phyloP scores from a whole-genome alignment of 2,329 filamentous ascomycete species.

The Fusarium palustre region DNA sequence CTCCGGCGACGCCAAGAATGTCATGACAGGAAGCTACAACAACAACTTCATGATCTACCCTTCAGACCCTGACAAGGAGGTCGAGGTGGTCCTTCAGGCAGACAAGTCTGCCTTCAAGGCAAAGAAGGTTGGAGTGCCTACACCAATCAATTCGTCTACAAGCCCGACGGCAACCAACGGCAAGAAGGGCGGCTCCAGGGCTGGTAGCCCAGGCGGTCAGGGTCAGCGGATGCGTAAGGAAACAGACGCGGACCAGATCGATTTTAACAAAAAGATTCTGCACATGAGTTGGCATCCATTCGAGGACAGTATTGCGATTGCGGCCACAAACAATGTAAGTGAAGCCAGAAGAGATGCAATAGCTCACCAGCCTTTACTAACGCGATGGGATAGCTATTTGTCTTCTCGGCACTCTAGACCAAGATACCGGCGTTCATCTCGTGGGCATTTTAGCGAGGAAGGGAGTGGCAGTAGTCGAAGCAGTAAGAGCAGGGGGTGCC shows the following conservation, averaged over 20 bases:
- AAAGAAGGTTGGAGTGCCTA: constrained; percentile 98
- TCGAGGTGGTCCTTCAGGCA: constrained; percentile 95
- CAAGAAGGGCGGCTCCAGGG: constrained; percentile 90
- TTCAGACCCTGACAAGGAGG: constrained; percentile 93
- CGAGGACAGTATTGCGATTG: constrained; percentile 99
- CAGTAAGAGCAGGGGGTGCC: constrained; percentile 33
- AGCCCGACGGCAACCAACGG: constrained; percentile 77
- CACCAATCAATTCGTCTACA: constrained; percentile 88
- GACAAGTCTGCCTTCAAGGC: constrained; percentile 99
- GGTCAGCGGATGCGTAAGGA: constrained; percentile 98
- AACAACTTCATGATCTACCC: constrained; percentile 99
- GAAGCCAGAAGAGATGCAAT: background rate
- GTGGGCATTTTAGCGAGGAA: constrained; percentile 34
- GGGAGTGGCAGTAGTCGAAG: constrained; percentile 30
- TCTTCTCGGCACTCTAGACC: constrained; percentile 78
- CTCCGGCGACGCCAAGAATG: constrained; percentile 97
- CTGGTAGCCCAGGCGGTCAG: constrained; percentile 84
- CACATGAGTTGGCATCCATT: constrained; percentile 99
- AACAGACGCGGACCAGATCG: constrained; percentile 98
- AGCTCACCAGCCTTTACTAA: constrained; percentile 41
- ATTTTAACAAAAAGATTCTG: constrained; percentile 99
- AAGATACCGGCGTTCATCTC: constrained; percentile 45
- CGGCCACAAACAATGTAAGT: constrained; percentile 98
- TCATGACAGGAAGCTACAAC: constrained; percentile 99
- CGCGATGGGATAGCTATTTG: constrained; percentile 69